Evolutionary conservation across 164 flowering plant species (phyloP), one percentile per base, ranked within the genome.

Genomic region (Piper longum): DNA sequence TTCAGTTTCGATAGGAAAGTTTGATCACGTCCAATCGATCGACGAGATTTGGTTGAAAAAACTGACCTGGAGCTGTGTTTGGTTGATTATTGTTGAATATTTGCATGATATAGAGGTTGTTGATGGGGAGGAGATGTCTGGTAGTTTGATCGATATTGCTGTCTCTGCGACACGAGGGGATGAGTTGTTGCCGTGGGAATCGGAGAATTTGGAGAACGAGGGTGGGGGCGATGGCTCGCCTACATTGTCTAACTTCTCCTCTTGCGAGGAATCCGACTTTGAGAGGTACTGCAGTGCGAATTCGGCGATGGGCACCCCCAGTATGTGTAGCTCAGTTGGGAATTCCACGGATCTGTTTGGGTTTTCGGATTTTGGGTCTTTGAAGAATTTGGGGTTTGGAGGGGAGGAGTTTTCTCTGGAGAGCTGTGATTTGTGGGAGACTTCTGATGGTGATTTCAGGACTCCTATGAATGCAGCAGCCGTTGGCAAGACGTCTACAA

Each of bases 201-300:
- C 17, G 59, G 71, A 64, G 60, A 74, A 70, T 39, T 71, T 71
- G 65, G 83, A 74, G 43, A 68, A 36, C 26, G 54, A 48, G 40
- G 16, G 11, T 26, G 77, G 66, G 16, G 80, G 2, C 36, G 36
- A 66, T 55, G 75, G 44, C 17, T 71, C 79, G 5, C 72, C 77
- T 0, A 61, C 62, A 52, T 74, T 76, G 4, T 81, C 88, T 4
- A 69, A 67, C 26, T 86, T 80, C 66, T 86, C 91, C 0, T 87
- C 93, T 5, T 82, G 87, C 26, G 95, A 82, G 14, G 98, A 83
- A 61, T 85, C 95, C 16, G 93, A 89, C 72, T 80, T 80, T 54
- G 98, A 86, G 43, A 26, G 86, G 63, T 92, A 89, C 40, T 92
- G 93, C 68, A 87, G 95, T 65, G 93, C 95, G 16, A 83, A 87